These are phyloP conservation scores for Amanita brunnescens DNA, from an alignment of 768 basidiomycete genomes.

Conservation along the genomic window DNA sequence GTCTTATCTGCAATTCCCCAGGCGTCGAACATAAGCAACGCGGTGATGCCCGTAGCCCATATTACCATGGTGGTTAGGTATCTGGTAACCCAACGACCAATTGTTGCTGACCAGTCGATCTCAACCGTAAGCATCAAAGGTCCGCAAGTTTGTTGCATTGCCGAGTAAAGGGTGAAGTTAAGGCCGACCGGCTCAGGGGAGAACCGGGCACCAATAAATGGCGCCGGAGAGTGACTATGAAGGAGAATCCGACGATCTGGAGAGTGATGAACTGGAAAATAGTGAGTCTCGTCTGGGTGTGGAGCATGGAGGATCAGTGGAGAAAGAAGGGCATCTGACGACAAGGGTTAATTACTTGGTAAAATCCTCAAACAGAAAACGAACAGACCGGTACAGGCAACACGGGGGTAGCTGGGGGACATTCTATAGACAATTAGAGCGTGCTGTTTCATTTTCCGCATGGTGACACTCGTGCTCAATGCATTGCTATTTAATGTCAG, in stretches of 20 bases:
- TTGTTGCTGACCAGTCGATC: slow-evolving; percentile 62
- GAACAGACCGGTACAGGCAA: slow-evolving; percentile 1
- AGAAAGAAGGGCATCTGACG: slow-evolving; percentile 42
- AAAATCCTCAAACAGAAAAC: neutral
- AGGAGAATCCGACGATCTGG: slow-evolving; percentile 37
- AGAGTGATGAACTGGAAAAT: slow-evolving; percentile 40
- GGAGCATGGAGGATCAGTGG: slow-evolving; percentile 65
- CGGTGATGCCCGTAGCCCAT: slow-evolving; percentile 70
- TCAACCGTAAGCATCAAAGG: slow-evolving; percentile 36
- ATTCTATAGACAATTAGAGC: slow-evolving; percentile 56
- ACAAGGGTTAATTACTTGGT: slow-evolving; percentile 7
- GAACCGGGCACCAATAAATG: slow-evolving; percentile 44
- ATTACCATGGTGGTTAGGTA: slow-evolving; percentile 65
- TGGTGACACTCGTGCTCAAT: slow-evolving; percentile 33
- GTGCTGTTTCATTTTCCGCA: slow-evolving; percentile 51
- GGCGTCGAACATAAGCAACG: slow-evolving; percentile 44
- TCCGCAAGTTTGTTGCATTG: slow-evolving; percentile 41
- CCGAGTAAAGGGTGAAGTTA: slow-evolving; percentile 50
- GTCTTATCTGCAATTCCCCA: slow-evolving; percentile 31
- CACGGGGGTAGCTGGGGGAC: neutral
- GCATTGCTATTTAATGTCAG: slow-evolving; percentile 14
- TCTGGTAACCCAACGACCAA: slow-evolving; percentile 63
- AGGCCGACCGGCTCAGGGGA: slow-evolving; percentile 26
- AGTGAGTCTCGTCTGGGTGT: slow-evolving; percentile 54
- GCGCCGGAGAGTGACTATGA: slow-evolving; percentile 61